Base-by-base conservation (phyloP, 331 rosid species). In the Quercus tomentella region DNA sequence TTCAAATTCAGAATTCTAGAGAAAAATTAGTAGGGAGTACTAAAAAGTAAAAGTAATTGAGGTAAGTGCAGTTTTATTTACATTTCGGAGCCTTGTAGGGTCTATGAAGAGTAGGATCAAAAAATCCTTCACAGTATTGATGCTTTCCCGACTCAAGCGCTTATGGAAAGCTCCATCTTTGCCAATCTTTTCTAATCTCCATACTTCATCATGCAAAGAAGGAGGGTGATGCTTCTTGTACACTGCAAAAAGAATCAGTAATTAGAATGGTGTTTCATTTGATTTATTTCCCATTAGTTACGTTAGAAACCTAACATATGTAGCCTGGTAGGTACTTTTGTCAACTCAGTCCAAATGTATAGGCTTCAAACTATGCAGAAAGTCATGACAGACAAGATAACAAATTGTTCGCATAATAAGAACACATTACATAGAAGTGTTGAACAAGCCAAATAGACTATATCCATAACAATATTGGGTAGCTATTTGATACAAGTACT, bases 171-270 rank as follows among this genome's bases (percentile, higher is more conserved):
- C 99, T 86, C 99, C 99, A 6, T 96, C 99, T 85, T 96, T 96
- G 69, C 99, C 97, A 73, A 96, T 96, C 89, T 96, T 96, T 78
- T 91, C 98, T 76, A 96, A 79, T 89, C 99, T 87, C 99, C 99
- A 96, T 72, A 96, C 97, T 81, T 96, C 99, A 85, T 96, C 99
- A 56, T 51, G 77, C 83, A 91, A 86, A 83, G 74, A 79, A 57
- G 99, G 99, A 81, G 99, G 99, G 82, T 96, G 98, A 83, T 96
- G 99, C 83, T 96, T 96, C 92, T 93, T 96, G 88, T 96, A 96
- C 89, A 93, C 99, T 96, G 89, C 89, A 87, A 60, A 72, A 21
- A 85, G 81, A 41, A 79, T 49, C 43, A 86, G 67, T 63, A 16
- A 73, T 69, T 78, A 81, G 54, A 74, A 74, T 26, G 6, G 25